phyloP scores from a whole-genome alignment of 139 green algal species.

The Micractinium sp. region DNA sequence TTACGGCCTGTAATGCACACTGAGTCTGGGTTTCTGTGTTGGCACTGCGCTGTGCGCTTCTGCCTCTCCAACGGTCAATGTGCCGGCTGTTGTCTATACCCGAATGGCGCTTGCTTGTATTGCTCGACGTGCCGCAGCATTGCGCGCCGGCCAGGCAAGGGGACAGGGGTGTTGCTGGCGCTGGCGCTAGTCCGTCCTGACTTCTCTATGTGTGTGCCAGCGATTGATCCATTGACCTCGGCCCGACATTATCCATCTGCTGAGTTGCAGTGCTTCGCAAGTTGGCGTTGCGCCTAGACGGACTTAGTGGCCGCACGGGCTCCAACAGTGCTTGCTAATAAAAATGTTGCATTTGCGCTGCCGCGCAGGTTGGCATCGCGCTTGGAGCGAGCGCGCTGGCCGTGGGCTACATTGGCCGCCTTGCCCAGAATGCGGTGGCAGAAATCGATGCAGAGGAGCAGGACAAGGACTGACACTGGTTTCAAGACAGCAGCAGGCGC shows the following conservation, averaged over 20 bases:
- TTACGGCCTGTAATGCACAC: too few relatives aligned
- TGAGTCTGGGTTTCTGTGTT: too few relatives aligned
- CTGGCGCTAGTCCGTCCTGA: not conserved
- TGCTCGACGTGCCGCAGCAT: too few relatives aligned
- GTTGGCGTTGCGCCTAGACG: not conserved
- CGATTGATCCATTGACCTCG: not conserved
- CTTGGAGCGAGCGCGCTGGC: conserved; percentile 63
- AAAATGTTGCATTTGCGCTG: too few relatives aligned
- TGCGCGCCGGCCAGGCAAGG: too few relatives aligned
- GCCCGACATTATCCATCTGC: too few relatives aligned
- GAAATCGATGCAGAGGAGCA: conserved; percentile 48
- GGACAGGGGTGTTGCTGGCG: too few relatives aligned
- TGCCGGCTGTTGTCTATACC: too few relatives aligned
- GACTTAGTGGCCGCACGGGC: too few relatives aligned
- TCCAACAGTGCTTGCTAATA: not conserved
- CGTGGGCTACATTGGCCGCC: conserved; percentile 72
- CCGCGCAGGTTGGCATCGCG: conserved; percentile 66
- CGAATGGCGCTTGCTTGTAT: too few relatives aligned
- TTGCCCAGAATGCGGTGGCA: conserved; percentile 77
- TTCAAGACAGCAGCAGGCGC: not conserved
- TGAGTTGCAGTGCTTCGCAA: not conserved
- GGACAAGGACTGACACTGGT: not conserved
- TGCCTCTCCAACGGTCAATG: too few relatives aligned
- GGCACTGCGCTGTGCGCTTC: too few relatives aligned
- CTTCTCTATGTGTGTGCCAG: not conserved